Evolutionary conservation across 805 yeast genomes (phyloP).

Genomic region (Lachancea fermentati): DNA sequence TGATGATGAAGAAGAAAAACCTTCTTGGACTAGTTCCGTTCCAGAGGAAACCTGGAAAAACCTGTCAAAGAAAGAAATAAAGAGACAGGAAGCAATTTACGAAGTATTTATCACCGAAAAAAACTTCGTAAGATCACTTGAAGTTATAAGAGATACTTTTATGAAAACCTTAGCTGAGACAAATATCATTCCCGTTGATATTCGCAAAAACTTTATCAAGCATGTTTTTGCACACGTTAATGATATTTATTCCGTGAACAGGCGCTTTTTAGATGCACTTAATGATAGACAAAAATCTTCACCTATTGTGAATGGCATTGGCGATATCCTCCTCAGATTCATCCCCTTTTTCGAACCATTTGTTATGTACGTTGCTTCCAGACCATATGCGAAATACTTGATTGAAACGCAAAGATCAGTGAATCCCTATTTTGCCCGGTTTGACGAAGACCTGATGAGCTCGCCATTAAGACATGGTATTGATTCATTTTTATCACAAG

Average conservation of each 20-base stretch:
- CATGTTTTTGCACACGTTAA: conserved; percentile 87
- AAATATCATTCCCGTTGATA: conserved; percentile 79
- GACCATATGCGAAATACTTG: conserved; percentile 91
- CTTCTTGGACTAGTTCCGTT: conserved; percentile 91
- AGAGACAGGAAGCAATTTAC: conserved; percentile 91
- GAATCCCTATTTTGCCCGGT: conserved; percentile 86
- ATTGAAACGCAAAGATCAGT: conserved; percentile 89
- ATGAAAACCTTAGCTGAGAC: conserved; percentile 85
- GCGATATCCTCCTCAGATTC: conserved; percentile 79
- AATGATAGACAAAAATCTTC: conserved; percentile 80
- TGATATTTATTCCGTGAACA: conserved; percentile 80
- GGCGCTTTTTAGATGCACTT: conserved; percentile 81
- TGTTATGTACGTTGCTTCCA: conserved; percentile 88
- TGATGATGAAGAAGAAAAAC: conserved; percentile 59
- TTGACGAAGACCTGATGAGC: conserved; percentile 84
- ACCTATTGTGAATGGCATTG: conserved; percentile 79
- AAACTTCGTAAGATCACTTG: conserved; percentile 91
- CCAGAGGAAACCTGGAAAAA: conserved; percentile 71
- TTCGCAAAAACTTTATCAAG: conserved; percentile 84
- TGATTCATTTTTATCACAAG: conserved; percentile 88
- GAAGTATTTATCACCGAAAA: conserved; percentile 92
- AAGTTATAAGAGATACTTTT: conserved; percentile 88
- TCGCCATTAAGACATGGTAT: conserved; percentile 55
- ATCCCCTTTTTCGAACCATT: conserved; percentile 89
- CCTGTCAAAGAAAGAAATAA: conserved; percentile 77